Evolutionary conservation across 129 eudicot species (phyloP).

Genomic region (Ambrosia trifida): DNA sequence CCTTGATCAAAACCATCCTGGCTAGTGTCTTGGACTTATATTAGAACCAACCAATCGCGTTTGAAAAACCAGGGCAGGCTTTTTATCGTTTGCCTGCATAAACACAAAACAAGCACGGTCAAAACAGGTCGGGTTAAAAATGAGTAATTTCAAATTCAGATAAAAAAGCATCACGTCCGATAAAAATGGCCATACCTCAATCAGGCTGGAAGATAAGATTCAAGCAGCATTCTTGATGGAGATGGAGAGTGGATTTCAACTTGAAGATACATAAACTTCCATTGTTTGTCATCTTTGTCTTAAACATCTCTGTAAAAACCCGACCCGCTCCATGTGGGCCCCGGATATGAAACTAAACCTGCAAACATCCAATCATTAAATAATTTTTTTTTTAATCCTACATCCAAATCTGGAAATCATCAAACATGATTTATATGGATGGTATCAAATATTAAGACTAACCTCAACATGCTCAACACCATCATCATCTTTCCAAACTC

Average conservation of each 20-base stretch:
- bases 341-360: conserved; percentile 78
- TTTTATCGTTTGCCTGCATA: background rate
- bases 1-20: conserved; percentile 3
- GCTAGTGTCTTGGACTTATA: conserved; percentile 1
- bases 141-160: background rate
- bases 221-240: conserved; percentile 72
- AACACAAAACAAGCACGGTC: background rate
- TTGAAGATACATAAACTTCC: conserved; percentile 85
- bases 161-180: background rate
- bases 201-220: conserved; percentile 82
- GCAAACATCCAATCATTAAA: background rate
- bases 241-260: conserved; percentile 76
- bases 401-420: background rate
- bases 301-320: conserved; percentile 80
- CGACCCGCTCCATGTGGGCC: conserved; percentile 93
- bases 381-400: too few species aligned
- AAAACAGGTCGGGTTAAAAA: background rate
- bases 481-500: conserved; percentile 82
- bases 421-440: background rate
- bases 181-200: conserved; percentile 3
- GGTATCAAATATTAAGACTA: background rate
- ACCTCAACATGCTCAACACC: conserved; percentile 91
- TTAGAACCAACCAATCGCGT: background rate
- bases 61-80: background rate
- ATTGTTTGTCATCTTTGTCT: conserved; percentile 72